These are phyloP conservation scores for Scytalidium lignicola DNA, from an alignment of 2,329 filamentous ascomycete species.

Conservation along the genomic window DNA sequence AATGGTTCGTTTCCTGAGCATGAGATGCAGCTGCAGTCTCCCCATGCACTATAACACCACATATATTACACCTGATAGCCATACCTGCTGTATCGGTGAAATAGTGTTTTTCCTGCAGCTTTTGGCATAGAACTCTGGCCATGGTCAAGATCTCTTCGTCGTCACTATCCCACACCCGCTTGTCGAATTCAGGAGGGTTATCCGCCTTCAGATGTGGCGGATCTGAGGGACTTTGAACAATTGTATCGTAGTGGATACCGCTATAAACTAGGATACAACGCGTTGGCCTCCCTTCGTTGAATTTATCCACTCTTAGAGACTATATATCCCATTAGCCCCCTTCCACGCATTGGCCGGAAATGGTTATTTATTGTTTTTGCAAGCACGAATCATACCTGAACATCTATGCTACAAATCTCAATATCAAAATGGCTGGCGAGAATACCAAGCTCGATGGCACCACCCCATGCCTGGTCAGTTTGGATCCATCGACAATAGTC, in stretches of 20 bases:
- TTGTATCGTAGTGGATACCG: constrained; percentile 88
- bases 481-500: constrained; percentile 81
- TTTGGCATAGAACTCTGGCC: constrained; percentile 58
- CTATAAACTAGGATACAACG: constrained; percentile 83
- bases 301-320: constrained; percentile 61
- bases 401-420: constrained; percentile 81
- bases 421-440: constrained; percentile 79
- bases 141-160: constrained; percentile 66
- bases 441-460: constrained; percentile 83
- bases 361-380: too few species aligned
- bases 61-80: constrained; percentile 70
- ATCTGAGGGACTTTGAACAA: constrained; percentile 66
- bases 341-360: too few species aligned
- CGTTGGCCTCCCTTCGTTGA: constrained; percentile 64
- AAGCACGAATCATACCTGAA: constrained; percentile 49
- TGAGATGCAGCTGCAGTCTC: constrained; percentile 58
- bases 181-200: constrained; percentile 68
- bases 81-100: constrained; percentile 85
- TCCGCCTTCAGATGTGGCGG: constrained; percentile 50
- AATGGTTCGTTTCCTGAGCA: constrained; percentile 55
- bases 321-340: constrained; percentile 31
- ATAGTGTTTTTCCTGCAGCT: constrained; percentile 70
- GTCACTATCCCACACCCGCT: constrained; percentile 49
- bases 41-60: constrained; percentile 63
- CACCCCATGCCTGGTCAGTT: constrained; percentile 79